These are phyloP conservation scores for Monosporozyma yasuniensis DNA, from an alignment of 805 yeast species.

Conservation along the genomic window DNA sequence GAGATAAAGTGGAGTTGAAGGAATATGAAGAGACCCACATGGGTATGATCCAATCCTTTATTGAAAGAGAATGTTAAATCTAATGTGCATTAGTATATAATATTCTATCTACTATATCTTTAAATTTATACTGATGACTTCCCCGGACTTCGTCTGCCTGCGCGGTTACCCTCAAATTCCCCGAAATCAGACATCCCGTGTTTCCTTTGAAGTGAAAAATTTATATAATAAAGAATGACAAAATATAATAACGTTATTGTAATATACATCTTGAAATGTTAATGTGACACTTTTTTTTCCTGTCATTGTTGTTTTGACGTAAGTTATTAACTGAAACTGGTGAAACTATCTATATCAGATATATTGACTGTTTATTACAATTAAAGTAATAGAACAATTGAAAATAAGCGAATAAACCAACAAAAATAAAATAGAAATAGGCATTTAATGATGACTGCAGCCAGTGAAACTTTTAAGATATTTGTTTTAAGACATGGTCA, in stretches of 20 bases:
- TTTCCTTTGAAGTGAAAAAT: neutral
- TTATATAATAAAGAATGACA: neutral
- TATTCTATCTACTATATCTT: neutral
- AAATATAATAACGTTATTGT: neutral
- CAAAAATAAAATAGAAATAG: too few relatives aligned
- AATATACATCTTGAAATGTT: neutral
- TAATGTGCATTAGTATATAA: neutral
- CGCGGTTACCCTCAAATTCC: neutral
- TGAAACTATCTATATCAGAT: neutral
- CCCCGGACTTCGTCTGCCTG: neutral
- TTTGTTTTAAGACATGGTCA: constrained; percentile 70
- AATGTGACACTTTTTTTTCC: neutral
- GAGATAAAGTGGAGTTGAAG: constrained; percentile 34
- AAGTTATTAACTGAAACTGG: neutral
- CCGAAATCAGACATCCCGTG: neutral
- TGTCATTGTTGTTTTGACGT: neutral
- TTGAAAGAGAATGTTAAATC: constrained; percentile 41
- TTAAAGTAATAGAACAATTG: neutral
- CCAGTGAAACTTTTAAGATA: constrained; percentile 18
- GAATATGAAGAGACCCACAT: constrained; percentile 67
- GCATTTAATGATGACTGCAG: constrained; percentile 2
- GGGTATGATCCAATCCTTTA: constrained; percentile 75
- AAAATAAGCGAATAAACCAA: neutral
- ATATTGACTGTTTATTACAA: neutral
- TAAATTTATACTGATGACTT: neutral